A percentile compares a stretch with the other conserved stretches of the same genome.
These are phyloP conservation scores for Sanghuangporus baumii DNA, from an alignment of 1,284 basidiomycete genomes.

Conservation along the genomic window DNA sequence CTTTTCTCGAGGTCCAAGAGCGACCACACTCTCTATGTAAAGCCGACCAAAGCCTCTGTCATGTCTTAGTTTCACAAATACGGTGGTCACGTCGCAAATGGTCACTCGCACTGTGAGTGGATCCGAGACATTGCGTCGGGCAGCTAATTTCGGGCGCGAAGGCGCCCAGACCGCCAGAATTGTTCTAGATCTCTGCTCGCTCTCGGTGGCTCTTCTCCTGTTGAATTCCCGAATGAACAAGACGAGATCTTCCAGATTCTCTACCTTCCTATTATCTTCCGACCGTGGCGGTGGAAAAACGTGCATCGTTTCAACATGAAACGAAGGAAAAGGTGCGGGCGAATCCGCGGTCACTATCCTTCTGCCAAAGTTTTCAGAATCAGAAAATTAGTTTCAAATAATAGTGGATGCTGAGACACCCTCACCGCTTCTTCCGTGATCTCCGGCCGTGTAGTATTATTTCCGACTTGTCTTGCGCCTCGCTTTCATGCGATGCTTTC, in stretches of 20 bases:
- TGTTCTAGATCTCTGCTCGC: not conserved
- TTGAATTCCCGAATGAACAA: slow-evolving; percentile 12
- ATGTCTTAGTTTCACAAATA: slow-evolving; percentile 47
- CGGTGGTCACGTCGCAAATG: slow-evolving; percentile 54
- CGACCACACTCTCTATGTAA: slow-evolving; percentile 51
- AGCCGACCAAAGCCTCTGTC: slow-evolving; percentile 29
- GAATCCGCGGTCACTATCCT: slow-evolving; percentile 53
- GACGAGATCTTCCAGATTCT: slow-evolving; percentile 1
- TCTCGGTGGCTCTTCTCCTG: slow-evolving; percentile 31
- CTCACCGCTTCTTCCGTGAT: slow-evolving; percentile 44
- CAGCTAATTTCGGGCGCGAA: slow-evolving; percentile 3
- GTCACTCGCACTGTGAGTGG: slow-evolving; percentile 29
- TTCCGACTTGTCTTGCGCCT: slow-evolving; percentile 41
- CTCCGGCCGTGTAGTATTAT: slow-evolving; percentile 39
- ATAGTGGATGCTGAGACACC: slow-evolving; percentile 29
- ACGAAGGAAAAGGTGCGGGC: slow-evolving; percentile 48
- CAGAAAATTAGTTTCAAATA: slow-evolving; percentile 10
- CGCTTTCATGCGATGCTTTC: slow-evolving; percentile 43
- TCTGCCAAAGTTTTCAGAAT: slow-evolving; percentile 27
- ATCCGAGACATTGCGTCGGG: slow-evolving; percentile 6
- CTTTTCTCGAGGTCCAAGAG: slow-evolving; percentile 64
- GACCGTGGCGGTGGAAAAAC: slow-evolving; percentile 35
- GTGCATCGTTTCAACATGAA: slow-evolving; percentile 32
- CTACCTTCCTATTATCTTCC: not conserved
- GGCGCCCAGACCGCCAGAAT: slow-evolving; percentile 11